Evolutionary conservation across 495 filamentous ascomycete genomes (phyloP), one percentile per base, ranked within the genome.

Genomic region (Penicillium odoratum): DNA sequence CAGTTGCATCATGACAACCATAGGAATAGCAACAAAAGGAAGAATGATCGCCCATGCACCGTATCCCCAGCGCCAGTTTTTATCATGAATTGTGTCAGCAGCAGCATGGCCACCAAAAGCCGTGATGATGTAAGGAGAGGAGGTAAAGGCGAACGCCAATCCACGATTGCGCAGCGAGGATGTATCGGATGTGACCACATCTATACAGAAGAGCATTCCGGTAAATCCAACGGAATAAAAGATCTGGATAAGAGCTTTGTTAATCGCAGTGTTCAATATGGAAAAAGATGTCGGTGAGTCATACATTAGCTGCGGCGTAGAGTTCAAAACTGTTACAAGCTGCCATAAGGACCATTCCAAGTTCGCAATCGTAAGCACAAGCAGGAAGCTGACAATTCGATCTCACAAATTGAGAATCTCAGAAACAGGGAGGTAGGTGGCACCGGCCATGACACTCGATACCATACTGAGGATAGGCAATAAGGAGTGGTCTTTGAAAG

Each of bases 341-440:
- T 9, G 80, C 79, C 63, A 80, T 73, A 50, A 81, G 59, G 26
- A 82, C 71, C 54, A 81, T 56, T 7, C 72, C 5, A 79, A 10
- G 1, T 65, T 74, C 0, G 66, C 59, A 51, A 76, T 62, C 4
- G 50, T 31, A 0, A 75, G 54, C 71, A 75, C 72, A 43, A 81
- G 21, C 13, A 65, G 70, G 62, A 87, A 87, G 26, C 76, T 75
- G 33, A 76, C 64, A 62, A 80, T 58, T 63, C 83, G 63, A 56
- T 85, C 86, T 77, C 81, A 89, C 25, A 87, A 68, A 63, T 91
- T 84, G 58, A 89, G 71, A 36, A 86, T 74, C 72, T 89, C 89
- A 42, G 85, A 86, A 15, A 88, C 70, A 2, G 85, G 79, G 43
- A 89, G 67, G 46, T 68, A 71, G 3, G 59, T 59, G 2, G 69